Base-by-base conservation (phyloP, 352 stramenopile species). In the Globisporangium orthogonon region DNA sequence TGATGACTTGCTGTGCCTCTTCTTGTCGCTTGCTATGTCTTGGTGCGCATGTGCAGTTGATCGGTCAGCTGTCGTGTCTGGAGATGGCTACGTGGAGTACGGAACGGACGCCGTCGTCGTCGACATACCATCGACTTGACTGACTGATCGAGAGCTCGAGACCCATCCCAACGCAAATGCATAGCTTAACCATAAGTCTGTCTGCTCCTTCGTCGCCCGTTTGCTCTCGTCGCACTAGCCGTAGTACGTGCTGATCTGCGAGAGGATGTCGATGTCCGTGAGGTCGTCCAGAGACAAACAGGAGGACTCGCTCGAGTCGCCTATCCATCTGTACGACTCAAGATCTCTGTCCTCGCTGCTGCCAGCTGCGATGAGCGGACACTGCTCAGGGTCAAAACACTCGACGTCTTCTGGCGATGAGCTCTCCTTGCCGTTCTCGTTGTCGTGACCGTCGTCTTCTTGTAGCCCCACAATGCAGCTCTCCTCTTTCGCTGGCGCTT, bases 271-370 rank as follows among this genome's bases (percentile, higher is more conserved):
- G 37, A 80, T 73, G 50, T 84, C 74, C 3, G 74, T 74, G 13
- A 84, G 56, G 37, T 87, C 77, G n/a, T 86, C 77, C 4, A 78
- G 73, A 18, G 66, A 71, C n/a, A 83, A 68, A 44, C 74, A 85
- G 14, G 67, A 78, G 47, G 49, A n/a, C 7, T 66, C 54, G 29
- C 60, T 66, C 13, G 35, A 14, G 13, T 43, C 30, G 15, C 13
- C 15, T 6, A 46, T 49, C 60, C 54, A 66, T 15, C 17, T 52
- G 47, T 58, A 61, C 13, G 55, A 53, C 29, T 52, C 54, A 6
- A 45, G 7, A 10, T 56, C 59, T 28, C 28, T 52, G 10, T 61
- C 45, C 40, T 56, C 35, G 18, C 5, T 33, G 14, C 30, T 50
- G 30, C 31, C 35, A 14, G 18, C 14, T 17, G 43, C 3, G 6